Base-by-base conservation (phyloP, 176 grass and related monocot genomes). In the Oryza brachyantha region DNA sequence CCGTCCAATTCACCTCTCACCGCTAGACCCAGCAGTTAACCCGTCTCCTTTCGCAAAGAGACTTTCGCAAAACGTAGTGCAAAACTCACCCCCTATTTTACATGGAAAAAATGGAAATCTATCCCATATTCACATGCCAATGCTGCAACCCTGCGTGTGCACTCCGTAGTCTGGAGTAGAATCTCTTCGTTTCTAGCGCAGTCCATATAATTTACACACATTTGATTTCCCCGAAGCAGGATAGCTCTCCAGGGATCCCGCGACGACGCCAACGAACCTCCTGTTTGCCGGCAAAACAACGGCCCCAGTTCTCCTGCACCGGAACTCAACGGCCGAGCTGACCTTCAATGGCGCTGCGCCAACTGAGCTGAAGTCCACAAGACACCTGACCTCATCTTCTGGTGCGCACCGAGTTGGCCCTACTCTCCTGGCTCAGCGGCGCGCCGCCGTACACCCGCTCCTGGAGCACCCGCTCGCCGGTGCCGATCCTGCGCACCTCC, bases 401-500 rank as follows among this genome's bases (percentile, higher is more conserved):
- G 27, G 71, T 76, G 43, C 86, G 86, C 64, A 72, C 86, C 42
- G 86, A 88, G 57, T 29, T 65, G 41, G 76, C 3, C 64, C 81
- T 80, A 63, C 41, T 54, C 41, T 88, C 81, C 77, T 71, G 70
- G 76, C 69, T 24, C 71, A 88, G 46, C 57, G 71, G 71, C 34
- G 62, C 40, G 45, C 28, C 75, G 76, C 86, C 86, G 76, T 88
- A 88, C 71, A 84, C 64, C 64, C 46, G 50, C 86, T 88, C 86
- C 82, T 88, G 86, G 57, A 81, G n/a, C 71, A 64, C 34, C 64
- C 86, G 86, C 57, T 71, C 81, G 86, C 80, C 81, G 34, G 86
- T 88, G 76, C 86, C 86, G 7, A 84, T 84, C 86, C 40, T 27
- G 42, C 71, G 81, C 57, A 88, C 86, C 77, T 81, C 82, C 86